A percentile compares a stretch with the other conserved stretches of the same genome.
Evolutionary conservation across 495 filamentous ascomycete species (phyloP).

Genomic region (Aspergillus coremiiformis): DNA sequence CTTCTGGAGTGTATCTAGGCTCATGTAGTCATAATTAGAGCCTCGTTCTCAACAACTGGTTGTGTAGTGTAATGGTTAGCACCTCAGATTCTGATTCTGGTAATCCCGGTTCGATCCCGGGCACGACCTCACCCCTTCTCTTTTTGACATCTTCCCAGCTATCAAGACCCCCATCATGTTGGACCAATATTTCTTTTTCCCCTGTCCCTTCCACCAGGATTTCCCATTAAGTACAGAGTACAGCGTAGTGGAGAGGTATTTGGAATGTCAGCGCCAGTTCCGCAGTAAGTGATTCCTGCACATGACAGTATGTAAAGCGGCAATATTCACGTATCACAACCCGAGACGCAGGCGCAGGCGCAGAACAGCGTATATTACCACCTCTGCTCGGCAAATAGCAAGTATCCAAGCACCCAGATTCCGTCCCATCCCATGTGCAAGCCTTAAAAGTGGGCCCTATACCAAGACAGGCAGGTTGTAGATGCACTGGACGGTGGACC

Average conservation of each 20-base stretch:
- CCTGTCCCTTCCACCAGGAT: too few relatives aligned
- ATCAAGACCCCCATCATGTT: too few relatives aligned
- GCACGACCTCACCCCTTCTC: constrained; percentile 21
- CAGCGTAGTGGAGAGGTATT: too few relatives aligned
- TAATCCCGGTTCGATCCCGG: constrained; percentile 37
- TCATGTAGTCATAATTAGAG: too few relatives aligned
- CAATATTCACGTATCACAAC: background rate
- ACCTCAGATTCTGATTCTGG: constrained; percentile 34
- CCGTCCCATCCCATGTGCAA: background rate
- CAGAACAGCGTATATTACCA: background rate
- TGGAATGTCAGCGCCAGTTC: too few relatives aligned
- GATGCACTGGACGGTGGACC: too few relatives aligned
- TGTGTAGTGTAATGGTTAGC: constrained; percentile 28
- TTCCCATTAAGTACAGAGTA: too few relatives aligned
- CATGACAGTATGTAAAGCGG: too few relatives aligned
- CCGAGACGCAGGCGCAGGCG: background rate
- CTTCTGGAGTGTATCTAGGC: too few relatives aligned
- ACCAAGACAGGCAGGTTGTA: constrained; percentile 5
- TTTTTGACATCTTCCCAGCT: background rate
- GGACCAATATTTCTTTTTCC: too few relatives aligned
- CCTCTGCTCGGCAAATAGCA: background rate
- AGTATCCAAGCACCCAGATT: background rate
- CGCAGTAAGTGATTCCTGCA: too few relatives aligned
- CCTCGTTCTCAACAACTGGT: constrained; percentile 6
- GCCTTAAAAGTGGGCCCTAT: background rate